Base-by-base conservation (phyloP, 495 filamentous ascomycete species). In the Sporormia fimetaria region DNA sequence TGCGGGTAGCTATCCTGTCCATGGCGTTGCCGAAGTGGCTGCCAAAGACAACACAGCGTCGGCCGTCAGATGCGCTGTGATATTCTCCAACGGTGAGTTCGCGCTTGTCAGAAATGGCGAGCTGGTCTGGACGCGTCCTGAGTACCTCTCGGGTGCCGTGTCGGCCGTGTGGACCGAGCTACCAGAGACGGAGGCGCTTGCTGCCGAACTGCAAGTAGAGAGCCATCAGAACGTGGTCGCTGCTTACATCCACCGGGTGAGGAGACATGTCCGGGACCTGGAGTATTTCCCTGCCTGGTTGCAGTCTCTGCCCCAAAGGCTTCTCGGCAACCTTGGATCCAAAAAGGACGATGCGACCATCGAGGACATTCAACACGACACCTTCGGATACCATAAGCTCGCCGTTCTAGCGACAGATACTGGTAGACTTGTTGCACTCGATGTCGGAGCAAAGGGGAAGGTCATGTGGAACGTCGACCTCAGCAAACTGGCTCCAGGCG, bases 231-330 rank as follows among this genome's bases (percentile, higher is more conserved):
- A 80, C 53, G 63, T 84, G 8, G 51, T 78, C 12, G 67, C 70
- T 28, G 90, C 92, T 11, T 99, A 94, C 54, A 65, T 87, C 25
- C 87, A 95, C 61, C 77, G 90, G 2, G 68, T 94, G 9, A 80
- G 75, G 47, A 78, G 90, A 29, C 90, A 99, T 55, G 40, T 81
- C 6, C 65, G 71, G 25, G 88, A 95, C 49, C 70, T 96, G 25
- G 65, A 81, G 51, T 64, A 83, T 52, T 67, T 95, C n/a, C 87
- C 84, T 3, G 69, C 67, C 0, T 92, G 78, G 66, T 58, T 90
- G 3, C 37, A 52, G 28, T 42, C 34, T 18, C 39, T 63, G 17
- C 56, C 55, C 6, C 40, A 42, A 22, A 54, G 80, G 15, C 57
- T 94, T 21, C 50, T 85, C 8, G 71, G 73, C 47, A 83, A 76